Conservation (phyloP, 768 basidiomycete species). For the Suillus lakei region DNA sequence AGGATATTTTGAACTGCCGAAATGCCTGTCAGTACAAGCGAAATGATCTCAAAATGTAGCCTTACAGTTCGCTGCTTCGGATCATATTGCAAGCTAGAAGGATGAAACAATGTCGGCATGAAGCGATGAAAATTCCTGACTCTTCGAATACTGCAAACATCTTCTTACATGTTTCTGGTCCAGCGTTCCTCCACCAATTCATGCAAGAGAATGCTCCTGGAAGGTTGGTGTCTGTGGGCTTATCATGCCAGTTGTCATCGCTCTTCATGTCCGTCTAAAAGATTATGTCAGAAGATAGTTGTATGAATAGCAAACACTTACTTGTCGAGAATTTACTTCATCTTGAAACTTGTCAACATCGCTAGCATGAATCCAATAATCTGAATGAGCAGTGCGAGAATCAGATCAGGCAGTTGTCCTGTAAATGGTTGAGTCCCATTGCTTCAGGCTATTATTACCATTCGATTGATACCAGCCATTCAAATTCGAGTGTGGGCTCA, state of each 20-base stretch:
- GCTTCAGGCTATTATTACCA: conserved; percentile 9
- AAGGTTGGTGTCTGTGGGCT: not conserved
- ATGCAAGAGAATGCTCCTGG: conserved; percentile 8
- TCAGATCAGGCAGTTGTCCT: not conserved
- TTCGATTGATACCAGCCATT: not conserved
- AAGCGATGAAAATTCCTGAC: conserved; percentile 6
- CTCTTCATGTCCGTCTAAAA: too few species aligned
- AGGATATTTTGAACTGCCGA: not conserved
- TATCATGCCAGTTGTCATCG: not conserved
- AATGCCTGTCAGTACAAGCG: not conserved
- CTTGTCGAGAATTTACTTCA: not conserved
- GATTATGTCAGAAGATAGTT: not conserved
- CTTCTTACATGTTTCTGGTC: not conserved
- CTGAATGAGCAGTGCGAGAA: not conserved
- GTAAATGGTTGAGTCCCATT: conserved; percentile 4
- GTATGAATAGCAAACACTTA: not conserved
- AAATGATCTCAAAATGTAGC: conserved; percentile 18
- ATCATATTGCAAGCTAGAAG: conserved; percentile 18
- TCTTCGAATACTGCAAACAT: conserved; percentile 10
- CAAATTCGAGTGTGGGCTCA: conserved; percentile 3
- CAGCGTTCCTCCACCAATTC: conserved; percentile 14
- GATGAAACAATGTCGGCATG: conserved; percentile 14
- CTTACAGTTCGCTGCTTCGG: conserved; percentile 19
- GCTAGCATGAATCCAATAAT: not conserved
- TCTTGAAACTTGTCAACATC: conserved; percentile 10